Evolutionary conservation across 495 filamentous ascomycete species (phyloP).

Genomic region (Penicillium longicatenatum): DNA sequence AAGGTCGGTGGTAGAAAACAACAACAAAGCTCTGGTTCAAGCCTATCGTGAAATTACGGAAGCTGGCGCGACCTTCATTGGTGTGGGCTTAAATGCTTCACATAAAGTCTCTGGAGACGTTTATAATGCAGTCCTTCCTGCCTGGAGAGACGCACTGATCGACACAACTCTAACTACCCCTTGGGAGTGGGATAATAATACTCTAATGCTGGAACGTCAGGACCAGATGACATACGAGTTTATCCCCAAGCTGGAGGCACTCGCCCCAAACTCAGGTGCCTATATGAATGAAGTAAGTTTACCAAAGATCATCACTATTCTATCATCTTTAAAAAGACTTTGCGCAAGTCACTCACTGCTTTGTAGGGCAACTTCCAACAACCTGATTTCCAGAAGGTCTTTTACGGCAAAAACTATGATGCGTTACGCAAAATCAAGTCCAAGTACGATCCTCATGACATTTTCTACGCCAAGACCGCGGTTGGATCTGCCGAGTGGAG

Average conservation of each 20-base stretch:
- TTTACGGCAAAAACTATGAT: slow-evolving; percentile 53
- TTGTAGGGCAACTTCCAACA: slow-evolving; percentile 45
- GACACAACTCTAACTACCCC: slow-evolving; percentile 39
- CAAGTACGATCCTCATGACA: slow-evolving; percentile 55
- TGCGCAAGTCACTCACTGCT: slow-evolving; percentile 9
- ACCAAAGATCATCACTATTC: background rate
- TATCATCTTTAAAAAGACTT: background rate
- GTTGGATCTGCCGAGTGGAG: slow-evolving; percentile 64
- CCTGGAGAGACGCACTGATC: slow-evolving; percentile 59
- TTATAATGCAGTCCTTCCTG: slow-evolving; percentile 57
- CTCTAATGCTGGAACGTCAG: slow-evolving; percentile 38
- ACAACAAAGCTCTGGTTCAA: slow-evolving; percentile 48
- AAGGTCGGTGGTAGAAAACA: slow-evolving; percentile 41
- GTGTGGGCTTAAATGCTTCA: slow-evolving; percentile 44
- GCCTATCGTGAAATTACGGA: slow-evolving; percentile 41
- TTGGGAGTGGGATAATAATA: slow-evolving; percentile 44
- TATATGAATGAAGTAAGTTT: slow-evolving; percentile 43
- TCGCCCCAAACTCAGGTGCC: slow-evolving; percentile 37
- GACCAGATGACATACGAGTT: slow-evolving; percentile 40
- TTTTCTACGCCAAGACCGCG: slow-evolving; percentile 61
- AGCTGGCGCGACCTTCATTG: slow-evolving; percentile 49
- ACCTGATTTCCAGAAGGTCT: slow-evolving; percentile 50
- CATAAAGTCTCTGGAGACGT: slow-evolving; percentile 44
- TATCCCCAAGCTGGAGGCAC: slow-evolving; percentile 44
- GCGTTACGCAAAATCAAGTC: slow-evolving; percentile 41